Evolutionary conservation across 2,329 filamentous ascomycete species (phyloP).

Genomic region (Cladosporium sp.): DNA sequence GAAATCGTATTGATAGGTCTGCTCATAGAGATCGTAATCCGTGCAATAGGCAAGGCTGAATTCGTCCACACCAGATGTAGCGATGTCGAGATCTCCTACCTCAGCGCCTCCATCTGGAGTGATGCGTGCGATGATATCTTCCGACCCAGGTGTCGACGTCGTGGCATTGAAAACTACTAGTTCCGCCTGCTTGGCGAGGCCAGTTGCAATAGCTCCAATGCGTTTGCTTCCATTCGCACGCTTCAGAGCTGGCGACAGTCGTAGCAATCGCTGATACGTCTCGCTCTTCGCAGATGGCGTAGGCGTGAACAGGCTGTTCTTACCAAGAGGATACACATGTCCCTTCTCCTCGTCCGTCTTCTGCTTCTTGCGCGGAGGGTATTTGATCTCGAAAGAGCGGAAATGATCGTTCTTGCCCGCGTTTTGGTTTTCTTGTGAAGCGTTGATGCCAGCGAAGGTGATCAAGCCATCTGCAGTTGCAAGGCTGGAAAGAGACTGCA

Average conservation of each 20-base stretch:
- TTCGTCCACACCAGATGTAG: conserved; percentile 61
- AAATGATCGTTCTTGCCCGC: conserved; percentile 83
- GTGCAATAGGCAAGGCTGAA: conserved; percentile 80
- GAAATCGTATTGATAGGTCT: conserved; percentile 59
- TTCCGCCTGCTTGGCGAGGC: conserved; percentile 70
- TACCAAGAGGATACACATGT: conserved; percentile 51
- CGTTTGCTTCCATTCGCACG: conserved; percentile 55
- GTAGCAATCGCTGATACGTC: conserved; percentile 61
- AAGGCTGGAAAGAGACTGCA: conserved; percentile 77
- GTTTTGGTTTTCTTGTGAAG: conserved; percentile 69
- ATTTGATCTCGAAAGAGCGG: conserved; percentile 68
- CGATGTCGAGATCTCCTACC: conserved; percentile 70
- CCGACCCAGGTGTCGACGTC: conserved; percentile 51
- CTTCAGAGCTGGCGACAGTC: conserved; percentile 58
- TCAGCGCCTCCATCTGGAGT: conserved; percentile 54
- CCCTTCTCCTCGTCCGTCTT: conserved; percentile 37
- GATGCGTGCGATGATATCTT: conserved; percentile 59
- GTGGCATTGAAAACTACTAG: conserved; percentile 77
- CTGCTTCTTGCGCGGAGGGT: conserved; percentile 51
- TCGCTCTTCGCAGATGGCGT: conserved; percentile 52
- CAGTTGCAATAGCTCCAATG: conserved; percentile 77
- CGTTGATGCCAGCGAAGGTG: conserved; percentile 78
- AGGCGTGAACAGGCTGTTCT: conserved; percentile 54
- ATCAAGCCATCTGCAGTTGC: conserved; percentile 58
- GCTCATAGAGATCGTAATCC: conserved; percentile 71